phyloP scores from a whole-genome alignment of 2,329 filamentous ascomycete genomes.

The Penicillium sp. region DNA sequence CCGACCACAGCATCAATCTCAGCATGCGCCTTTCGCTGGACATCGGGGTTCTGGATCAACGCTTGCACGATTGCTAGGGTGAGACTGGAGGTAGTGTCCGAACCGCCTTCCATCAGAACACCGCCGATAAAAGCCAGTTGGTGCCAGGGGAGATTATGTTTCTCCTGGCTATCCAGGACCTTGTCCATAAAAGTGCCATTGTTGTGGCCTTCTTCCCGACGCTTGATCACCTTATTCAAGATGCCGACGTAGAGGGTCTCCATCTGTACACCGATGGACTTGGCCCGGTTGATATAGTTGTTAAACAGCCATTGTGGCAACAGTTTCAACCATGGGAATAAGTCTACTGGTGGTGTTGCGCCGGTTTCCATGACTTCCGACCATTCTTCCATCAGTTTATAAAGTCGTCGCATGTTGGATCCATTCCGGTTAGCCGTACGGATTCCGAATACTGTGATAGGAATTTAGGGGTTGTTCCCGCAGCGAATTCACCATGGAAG shows the following conservation, averaged over 20 bases:
- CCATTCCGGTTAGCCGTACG: not conserved
- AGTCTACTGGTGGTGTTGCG: slow-evolving; percentile 5
- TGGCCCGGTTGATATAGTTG: not conserved
- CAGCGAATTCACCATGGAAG: not conserved
- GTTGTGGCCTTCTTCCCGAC: not conserved
- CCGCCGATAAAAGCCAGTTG: not conserved
- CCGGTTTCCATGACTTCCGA: not conserved
- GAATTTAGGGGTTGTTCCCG: fast-evolving
- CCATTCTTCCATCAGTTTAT: slow-evolving; percentile 6
- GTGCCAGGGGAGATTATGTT: not conserved
- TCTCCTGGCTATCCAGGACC: not conserved
- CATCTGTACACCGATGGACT: slow-evolving; percentile 1
- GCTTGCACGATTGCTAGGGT: not conserved
- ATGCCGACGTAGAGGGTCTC: not conserved
- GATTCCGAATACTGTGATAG: slow-evolving; percentile 1
- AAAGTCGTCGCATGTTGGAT: not conserved
- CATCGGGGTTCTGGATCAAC: not conserved
- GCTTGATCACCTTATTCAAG: not conserved
- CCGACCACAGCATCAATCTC: slow-evolving; percentile 3
- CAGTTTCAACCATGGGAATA: not conserved
- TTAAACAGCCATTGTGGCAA: not conserved
- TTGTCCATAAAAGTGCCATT: not conserved
- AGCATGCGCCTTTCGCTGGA: not conserved
- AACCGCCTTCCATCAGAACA: slow-evolving; percentile 3
- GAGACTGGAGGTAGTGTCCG: not conserved